Conservation (phyloP, 371 early-diverging fungal genomes). For the Rhizomucor miehei region DNA sequence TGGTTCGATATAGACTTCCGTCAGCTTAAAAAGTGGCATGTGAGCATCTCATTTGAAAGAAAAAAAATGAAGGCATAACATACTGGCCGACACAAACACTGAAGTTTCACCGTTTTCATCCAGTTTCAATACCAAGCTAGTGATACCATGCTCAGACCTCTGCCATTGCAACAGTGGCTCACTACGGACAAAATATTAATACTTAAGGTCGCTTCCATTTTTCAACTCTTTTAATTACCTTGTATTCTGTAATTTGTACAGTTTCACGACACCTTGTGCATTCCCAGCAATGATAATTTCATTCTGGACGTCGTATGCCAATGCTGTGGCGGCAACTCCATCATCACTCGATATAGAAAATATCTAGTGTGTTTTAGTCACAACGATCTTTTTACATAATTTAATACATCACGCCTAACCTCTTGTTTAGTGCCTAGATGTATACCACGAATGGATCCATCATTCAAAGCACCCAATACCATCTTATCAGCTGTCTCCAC, state of each 20-base stretch:
- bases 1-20: slow-evolving; percentile 39
- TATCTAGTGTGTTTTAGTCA: too few species aligned
- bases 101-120: slow-evolving; percentile 25
- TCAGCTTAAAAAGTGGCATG: slow-evolving; percentile 28
- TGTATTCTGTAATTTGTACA: slow-evolving; percentile 13
- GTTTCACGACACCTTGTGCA: slow-evolving; percentile 17
- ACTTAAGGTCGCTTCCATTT: neutral
- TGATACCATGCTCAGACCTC: slow-evolving; percentile 28
- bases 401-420: slow-evolving; percentile 17
- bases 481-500: slow-evolving; percentile 50
- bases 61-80: neutral
- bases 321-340: slow-evolving; percentile 13
- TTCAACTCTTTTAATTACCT: slow-evolving; percentile 4
- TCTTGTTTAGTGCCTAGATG: slow-evolving; percentile 55
- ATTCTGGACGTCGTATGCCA: slow-evolving; percentile 23
- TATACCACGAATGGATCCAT: slow-evolving; percentile 45
- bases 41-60: neutral
- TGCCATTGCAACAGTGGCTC: slow-evolving; percentile 22
- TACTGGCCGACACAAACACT: slow-evolving; percentile 32
- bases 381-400: too few species aligned
- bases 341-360: too few species aligned
- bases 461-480: slow-evolving; percentile 42
- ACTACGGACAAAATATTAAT: neutral
- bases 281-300: slow-evolving; percentile 23
- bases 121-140: slow-evolving; percentile 17